Percentiles rank a stretch among this genome's conserved stretches.
phyloP scores from a whole-genome alignment of 306 rosid genomes.

The Glycine latifolia region DNA sequence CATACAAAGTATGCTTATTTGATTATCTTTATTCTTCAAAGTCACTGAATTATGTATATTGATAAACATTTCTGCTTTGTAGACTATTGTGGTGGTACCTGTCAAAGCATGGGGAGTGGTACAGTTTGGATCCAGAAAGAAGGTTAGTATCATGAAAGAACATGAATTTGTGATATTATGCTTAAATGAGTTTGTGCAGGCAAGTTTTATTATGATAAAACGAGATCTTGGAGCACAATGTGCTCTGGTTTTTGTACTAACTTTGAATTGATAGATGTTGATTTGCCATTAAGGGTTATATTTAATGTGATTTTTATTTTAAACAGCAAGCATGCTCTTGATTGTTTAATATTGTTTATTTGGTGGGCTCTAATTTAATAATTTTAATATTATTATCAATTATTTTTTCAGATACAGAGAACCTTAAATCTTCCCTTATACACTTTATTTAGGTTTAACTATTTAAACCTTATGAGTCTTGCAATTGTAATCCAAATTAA shows the following conservation, averaged over 20 bases:
- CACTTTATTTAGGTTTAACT: not conserved
- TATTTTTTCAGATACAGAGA: not conserved
- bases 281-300: not conserved
- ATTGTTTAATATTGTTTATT: not conserved
- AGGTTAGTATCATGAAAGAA: slow-evolving; percentile 57
- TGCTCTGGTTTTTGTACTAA: slow-evolving; percentile 3
- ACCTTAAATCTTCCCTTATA: not conserved
- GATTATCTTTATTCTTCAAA: slow-evolving; percentile 40
- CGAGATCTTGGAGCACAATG: not conserved
- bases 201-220: slow-evolving; percentile 20
- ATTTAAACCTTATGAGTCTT: not conserved
- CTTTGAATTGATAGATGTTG: not conserved
- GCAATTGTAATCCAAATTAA: not conserved
- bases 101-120: slow-evolving; percentile 68
- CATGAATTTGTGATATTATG: slow-evolving; percentile 6
- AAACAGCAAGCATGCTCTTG: not conserved
- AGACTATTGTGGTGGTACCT: slow-evolving; percentile 77
- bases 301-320: not conserved
- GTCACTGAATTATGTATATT: slow-evolving; percentile 40
- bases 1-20: slow-evolving; percentile 3
- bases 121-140: slow-evolving; percentile 78
- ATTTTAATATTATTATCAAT: not conserved
- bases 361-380: not conserved
- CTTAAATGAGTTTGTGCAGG: not conserved
- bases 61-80: slow-evolving; percentile 49